phyloP scores from a whole-genome alignment of 2,329 filamentous ascomycete genomes.

The Blastomyces gilchristii region DNA sequence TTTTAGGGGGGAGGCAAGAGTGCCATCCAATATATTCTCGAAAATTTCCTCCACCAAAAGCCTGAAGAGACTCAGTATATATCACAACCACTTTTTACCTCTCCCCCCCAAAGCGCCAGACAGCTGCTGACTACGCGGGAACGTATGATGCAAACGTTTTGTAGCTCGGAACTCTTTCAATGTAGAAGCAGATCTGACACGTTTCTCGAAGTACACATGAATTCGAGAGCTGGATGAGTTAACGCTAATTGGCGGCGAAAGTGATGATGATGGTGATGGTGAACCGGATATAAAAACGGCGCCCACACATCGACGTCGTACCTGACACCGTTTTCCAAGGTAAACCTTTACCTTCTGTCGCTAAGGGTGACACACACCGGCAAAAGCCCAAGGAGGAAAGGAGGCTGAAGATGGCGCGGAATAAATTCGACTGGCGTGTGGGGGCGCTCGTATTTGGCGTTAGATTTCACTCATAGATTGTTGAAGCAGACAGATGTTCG shows the following conservation, averaged over 20 bases:
- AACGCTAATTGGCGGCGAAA: neutral
- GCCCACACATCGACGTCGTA: no score
- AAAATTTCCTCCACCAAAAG: neutral
- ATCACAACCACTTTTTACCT: neutral
- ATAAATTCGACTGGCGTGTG: no score
- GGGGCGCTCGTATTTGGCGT: no score
- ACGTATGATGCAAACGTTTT: neutral
- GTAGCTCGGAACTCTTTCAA: neutral
- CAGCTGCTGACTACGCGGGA: neutral
- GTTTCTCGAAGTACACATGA: neutral
- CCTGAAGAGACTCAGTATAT: neutral
- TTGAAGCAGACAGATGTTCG: no score
- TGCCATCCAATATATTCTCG: neutral
- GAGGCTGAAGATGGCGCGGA: no score
- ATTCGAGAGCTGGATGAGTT: neutral
- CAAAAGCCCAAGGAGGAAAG: no score
- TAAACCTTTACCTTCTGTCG: no score
- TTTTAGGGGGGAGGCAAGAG: neutral
- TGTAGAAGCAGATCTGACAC: neutral
- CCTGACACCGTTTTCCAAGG: no score
- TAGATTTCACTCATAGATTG: no score
- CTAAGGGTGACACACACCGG: no score
- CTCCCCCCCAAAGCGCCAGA: neutral
- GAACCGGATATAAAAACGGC: no score
- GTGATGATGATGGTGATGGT: neutral